Evolutionary conservation across 257 asterid genomes (phyloP), one percentile per base, ranked within the genome.

Genomic region (Solanum virginianum): DNA sequence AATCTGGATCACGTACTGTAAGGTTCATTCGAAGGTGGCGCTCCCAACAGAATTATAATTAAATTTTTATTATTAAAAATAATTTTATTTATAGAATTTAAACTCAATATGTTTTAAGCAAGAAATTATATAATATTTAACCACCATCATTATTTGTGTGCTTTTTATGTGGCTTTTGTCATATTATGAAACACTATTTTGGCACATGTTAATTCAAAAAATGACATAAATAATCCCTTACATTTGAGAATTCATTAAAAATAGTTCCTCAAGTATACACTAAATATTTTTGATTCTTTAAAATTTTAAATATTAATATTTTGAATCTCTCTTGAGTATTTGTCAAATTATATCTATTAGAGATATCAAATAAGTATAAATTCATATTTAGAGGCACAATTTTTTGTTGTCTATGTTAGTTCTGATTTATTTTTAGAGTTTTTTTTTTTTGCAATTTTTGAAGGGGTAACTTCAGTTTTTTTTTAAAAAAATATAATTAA

Each of bases 11-110:
- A 4, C 4, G 4, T 3, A 32, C 4, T 32, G 36, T 1, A 32
- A 0, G 4, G 0, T 3, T 32, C 4, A 3, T 32, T 32, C 4
- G 4, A 0, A 32, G 36, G 4, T 32, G 4, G 0, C 0, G 36
- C 36, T 32, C 36, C 4, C 4, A 32, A 3, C 0, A 32, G 0
- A 0, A 32, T 32, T 32, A 29, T 16, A 32, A 0, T 32, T 68
- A 16, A 10, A 18, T 0, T 39, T 1, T 39, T 10, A 2, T 2
- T 39, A 10, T 5, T 39, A 0, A 17, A 39, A 10, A 4, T 2
- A 0, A 39, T 16, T 70, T 14, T 1, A 7, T 26, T 65, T 29
- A 39, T 36, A 17, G 0, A 5, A 39, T 69, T 69, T 8, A 4
- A 10, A 70, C 0, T 16, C 0, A 0, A 69, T 0, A 18, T 0